Evolutionary conservation across 1,284 basidiomycete species (phyloP), one percentile per base, ranked within the genome.

Genomic region (Coriolopsis trogii): DNA sequence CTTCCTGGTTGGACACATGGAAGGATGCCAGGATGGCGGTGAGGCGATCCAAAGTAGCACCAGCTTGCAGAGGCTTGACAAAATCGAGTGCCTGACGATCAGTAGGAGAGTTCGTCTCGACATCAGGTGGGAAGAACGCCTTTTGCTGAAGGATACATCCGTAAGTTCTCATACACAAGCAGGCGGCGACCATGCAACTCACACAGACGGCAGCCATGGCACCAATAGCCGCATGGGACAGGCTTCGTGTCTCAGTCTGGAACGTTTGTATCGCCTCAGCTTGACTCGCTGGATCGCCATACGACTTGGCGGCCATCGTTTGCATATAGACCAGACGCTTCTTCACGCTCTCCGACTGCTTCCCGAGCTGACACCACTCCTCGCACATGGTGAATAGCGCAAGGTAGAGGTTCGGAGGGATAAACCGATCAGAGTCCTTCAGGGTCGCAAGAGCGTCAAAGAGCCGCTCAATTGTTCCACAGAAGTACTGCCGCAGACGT

Each of bases 291-390:
- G 75, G 68, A 26, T 79, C 77, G 20, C 71, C 71, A 31, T 72
- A 73, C 2, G 79, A 79, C 23, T 76, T 81, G 0, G 82, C 82
- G 0, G 86, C 86, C 7, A 82, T 80, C 54, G 84, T 83, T 58
- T 93, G 84, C 80, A 93, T 93, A 45, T 81, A 70, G 23, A 86
- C 80, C 41, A 91, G 75, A 45, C 91, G 82, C 53, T 87, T 89
- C 65, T 86, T 90, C 23, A 86, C 83, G 13, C 77, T 74, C 54
- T 93, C 91, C 1, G 84, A 81, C 61, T 92, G 84, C 41, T 85
- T 81, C 6, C 91, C 93, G 47, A 91, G 80, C 60, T 91, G 86
- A 67, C 95, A 96, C 95, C 95, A 98, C 61, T 96, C 94, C 67
- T 94, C 91, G 63, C 94, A 95, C 36, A 94, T 75, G 39, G 88